Evolutionary conservation across 345 rosid genomes (phyloP).

Genomic region (Turnera subulata): DNA sequence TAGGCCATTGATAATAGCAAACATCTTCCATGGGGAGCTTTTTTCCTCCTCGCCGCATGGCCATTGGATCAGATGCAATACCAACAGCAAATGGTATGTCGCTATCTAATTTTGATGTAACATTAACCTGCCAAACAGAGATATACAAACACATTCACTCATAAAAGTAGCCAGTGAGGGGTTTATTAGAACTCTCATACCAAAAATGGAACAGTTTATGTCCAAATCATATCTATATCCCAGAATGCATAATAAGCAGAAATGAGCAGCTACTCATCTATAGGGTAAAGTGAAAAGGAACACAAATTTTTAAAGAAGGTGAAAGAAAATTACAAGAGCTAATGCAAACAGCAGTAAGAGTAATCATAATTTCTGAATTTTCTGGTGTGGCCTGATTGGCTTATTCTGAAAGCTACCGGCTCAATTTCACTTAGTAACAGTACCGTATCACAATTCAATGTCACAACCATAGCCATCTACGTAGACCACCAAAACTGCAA

Average conservation of each 20-base stretch:
- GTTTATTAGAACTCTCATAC: not conserved
- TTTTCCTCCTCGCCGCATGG: slow-evolving; percentile 86
- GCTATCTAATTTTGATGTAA: slow-evolving; percentile 50
- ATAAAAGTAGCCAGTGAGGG: not conserved
- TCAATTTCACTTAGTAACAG: too few species aligned
- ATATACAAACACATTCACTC: not conserved
- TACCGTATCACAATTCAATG: too few species aligned
- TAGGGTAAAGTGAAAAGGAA: not conserved
- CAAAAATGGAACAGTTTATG: not conserved
- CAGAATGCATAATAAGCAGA: not conserved
- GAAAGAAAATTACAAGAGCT: too few species aligned
- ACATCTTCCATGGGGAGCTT: slow-evolving; percentile 97
- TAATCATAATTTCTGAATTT: too few species aligned
- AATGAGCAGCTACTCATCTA: not conserved
- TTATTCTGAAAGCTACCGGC: too few species aligned
- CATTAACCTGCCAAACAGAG: slow-evolving; percentile 54
- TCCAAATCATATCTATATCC: not conserved
- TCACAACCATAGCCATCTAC: too few species aligned
- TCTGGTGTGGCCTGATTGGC: too few species aligned
- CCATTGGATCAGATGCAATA: slow-evolving; percentile 93
- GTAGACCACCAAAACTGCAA: too few species aligned
- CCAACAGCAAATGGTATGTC: slow-evolving; percentile 71
- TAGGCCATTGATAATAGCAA: slow-evolving; percentile 88
- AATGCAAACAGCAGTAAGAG: too few species aligned
- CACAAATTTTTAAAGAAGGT: not conserved